Conservation (phyloP, 2,329 filamentous ascomycete genomes). For the Clarireedia hainanense region DNA sequence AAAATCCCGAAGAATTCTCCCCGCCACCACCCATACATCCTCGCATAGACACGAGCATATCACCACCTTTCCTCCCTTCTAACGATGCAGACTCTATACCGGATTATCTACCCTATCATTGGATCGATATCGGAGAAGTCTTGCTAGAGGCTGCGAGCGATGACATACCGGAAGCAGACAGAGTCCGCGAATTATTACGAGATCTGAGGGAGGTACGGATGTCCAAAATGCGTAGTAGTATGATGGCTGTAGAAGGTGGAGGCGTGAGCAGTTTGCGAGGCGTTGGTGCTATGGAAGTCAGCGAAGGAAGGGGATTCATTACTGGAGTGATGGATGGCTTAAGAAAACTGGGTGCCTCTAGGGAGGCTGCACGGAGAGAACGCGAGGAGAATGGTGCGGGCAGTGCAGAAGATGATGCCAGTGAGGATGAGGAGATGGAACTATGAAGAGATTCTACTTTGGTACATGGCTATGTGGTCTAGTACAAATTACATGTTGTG, state of each 20-base stretch:
- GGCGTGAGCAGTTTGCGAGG: conserved; percentile 64
- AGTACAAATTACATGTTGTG: not conserved
- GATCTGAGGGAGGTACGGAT: conserved; percentile 83
- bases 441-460: conserved; percentile 11
- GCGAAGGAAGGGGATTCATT: conserved; percentile 78
- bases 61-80: conserved; percentile 71
- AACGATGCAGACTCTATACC: conserved; percentile 63
- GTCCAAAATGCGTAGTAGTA: conserved; percentile 76
- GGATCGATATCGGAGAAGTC: conserved; percentile 85
- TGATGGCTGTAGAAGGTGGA: conserved; percentile 64
- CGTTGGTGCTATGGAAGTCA: conserved; percentile 87
- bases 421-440: conserved; percentile 45
- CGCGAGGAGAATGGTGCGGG: conserved; percentile 59
- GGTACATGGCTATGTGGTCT: no score
- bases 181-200: conserved; percentile 65
- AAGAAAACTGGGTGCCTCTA: conserved; percentile 72
- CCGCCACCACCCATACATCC: conserved; percentile 64
- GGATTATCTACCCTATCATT: conserved; percentile 81
- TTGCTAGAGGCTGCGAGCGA: conserved; percentile 78
- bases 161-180: conserved; percentile 67
- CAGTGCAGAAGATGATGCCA: conserved; percentile 48
- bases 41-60: conserved; percentile 35
- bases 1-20: conserved; percentile 65
- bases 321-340: conserved; percentile 81
- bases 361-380: conserved; percentile 70